Evolutionary conservation across 345 rosid genomes (phyloP).

Genomic region (Camelina hispida): DNA sequence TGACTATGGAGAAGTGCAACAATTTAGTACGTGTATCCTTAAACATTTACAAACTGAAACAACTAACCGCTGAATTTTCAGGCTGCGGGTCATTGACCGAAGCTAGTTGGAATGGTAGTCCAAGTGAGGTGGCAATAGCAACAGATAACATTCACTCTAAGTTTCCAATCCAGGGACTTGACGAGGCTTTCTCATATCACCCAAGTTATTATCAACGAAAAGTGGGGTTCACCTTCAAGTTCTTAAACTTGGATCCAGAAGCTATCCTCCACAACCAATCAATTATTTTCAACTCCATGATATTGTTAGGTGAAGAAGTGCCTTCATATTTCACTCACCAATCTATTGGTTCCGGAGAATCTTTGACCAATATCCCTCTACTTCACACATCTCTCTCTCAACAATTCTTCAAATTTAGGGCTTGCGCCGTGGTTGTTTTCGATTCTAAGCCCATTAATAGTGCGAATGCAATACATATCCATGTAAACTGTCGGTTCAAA

Average conservation of each 20-base stretch:
- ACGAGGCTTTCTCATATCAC: too few species aligned
- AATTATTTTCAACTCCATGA: neutral
- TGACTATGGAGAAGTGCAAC: neutral
- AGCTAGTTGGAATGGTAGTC: neutral
- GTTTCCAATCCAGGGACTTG: neutral
- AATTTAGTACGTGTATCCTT: neutral
- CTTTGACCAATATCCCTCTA: slow-evolving; percentile 23
- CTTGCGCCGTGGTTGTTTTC: neutral
- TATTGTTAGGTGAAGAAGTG: slow-evolving; percentile 14
- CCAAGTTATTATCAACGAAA: too few species aligned
- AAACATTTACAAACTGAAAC: slow-evolving; percentile 6
- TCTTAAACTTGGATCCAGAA: neutral
- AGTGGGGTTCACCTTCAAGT: neutral
- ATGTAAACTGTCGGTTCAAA: slow-evolving; percentile 8
- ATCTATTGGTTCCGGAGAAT: neutral
- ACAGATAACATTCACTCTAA: neutral
- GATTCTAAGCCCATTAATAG: neutral
- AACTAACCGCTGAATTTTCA: neutral
- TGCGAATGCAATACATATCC: neutral
- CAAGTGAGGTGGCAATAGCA: neutral
- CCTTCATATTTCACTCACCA: slow-evolving; percentile 26
- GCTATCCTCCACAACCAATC: neutral
- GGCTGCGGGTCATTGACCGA: neutral
- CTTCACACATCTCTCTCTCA: neutral
- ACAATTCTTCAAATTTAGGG: slow-evolving; percentile 5